Evolutionary conservation across 2,329 filamentous ascomycete genomes (phyloP).

Genomic region (Diaporthe amygdali): DNA sequence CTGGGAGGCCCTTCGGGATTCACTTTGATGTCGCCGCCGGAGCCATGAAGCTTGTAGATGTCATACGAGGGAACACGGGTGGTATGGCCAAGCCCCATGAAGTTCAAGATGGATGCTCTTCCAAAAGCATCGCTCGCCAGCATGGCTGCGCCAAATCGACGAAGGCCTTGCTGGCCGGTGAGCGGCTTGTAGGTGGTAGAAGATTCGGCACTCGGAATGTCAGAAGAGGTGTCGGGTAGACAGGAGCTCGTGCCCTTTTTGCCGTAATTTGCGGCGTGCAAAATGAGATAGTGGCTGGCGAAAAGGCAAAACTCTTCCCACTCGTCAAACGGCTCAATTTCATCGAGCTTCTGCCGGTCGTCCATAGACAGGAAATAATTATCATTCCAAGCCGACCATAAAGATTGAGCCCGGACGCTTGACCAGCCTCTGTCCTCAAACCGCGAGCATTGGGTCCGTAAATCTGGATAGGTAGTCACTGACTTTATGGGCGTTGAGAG

Average conservation of each 20-base stretch:
- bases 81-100: conserved; percentile 50
- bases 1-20: conserved; percentile 42
- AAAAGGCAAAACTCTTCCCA: conserved; percentile 95
- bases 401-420: conserved; percentile 64
- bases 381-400: conserved; percentile 86
- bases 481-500: conserved; percentile 79
- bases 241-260: neutral
- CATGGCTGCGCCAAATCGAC: conserved; percentile 67
- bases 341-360: conserved; percentile 68
- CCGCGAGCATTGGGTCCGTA: conserved; percentile 69
- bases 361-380: conserved; percentile 65
- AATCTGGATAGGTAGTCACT: conserved; percentile 70
- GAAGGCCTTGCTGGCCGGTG: conserved; percentile 47
- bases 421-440: conserved; percentile 75
- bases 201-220: conserved; percentile 14
- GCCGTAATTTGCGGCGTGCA: conserved; percentile 61
- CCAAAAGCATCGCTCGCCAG: conserved; percentile 42
- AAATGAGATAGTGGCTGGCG: conserved; percentile 81
- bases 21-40: conserved; percentile 22
- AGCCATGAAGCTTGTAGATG: conserved; percentile 43
- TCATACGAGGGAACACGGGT: conserved; percentile 56
- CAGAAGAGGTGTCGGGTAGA: neutral
- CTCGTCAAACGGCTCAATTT: conserved; percentile 86
- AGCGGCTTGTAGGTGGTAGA: conserved; percentile 41
- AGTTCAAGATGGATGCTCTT: conserved; percentile 49